phyloP scores from a whole-genome alignment of 2,329 filamentous ascomycete species.

The Knoxdaviesia capensis region DNA sequence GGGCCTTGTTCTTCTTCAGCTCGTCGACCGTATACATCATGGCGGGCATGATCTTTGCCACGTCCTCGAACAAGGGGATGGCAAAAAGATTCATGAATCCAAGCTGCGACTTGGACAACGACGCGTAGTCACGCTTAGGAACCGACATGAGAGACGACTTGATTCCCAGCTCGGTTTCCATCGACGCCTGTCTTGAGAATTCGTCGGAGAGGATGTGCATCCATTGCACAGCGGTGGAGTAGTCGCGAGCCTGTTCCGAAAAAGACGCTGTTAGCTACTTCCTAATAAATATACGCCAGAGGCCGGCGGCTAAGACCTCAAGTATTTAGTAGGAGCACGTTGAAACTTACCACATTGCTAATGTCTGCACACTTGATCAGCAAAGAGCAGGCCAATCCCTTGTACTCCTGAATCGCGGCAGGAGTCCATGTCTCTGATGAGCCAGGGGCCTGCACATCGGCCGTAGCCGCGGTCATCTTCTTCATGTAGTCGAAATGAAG shows the following conservation, averaged over 20 bases:
- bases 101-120: slow-evolving; percentile 72
- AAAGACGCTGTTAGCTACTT: slow-evolving; percentile 8
- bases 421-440: slow-evolving; percentile 37
- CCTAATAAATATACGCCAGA: too few species aligned
- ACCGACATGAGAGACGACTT: slow-evolving; percentile 71
- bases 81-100: slow-evolving; percentile 96
- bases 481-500: slow-evolving; percentile 95
- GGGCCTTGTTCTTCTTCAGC: slow-evolving; percentile 13
- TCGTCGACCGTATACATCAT: slow-evolving; percentile 74
- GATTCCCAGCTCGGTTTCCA: slow-evolving; percentile 78
- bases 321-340: background rate
- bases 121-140: slow-evolving; percentile 64
- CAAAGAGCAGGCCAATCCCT: slow-evolving; percentile 66
- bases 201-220: slow-evolving; percentile 89
- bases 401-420: slow-evolving; percentile 56
- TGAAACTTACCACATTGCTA: slow-evolving; percentile 70
- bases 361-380: slow-evolving; percentile 98
- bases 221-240: slow-evolving; percentile 70
- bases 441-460: slow-evolving; percentile 37
- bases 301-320: background rate
- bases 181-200: slow-evolving; percentile 77
- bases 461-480: slow-evolving; percentile 29
- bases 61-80: slow-evolving; percentile 72
- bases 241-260: slow-evolving; percentile 50
- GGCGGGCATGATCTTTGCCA: slow-evolving; percentile 67